Conservation (phyloP, 345 rosid species). For the Salix caprea region DNA sequence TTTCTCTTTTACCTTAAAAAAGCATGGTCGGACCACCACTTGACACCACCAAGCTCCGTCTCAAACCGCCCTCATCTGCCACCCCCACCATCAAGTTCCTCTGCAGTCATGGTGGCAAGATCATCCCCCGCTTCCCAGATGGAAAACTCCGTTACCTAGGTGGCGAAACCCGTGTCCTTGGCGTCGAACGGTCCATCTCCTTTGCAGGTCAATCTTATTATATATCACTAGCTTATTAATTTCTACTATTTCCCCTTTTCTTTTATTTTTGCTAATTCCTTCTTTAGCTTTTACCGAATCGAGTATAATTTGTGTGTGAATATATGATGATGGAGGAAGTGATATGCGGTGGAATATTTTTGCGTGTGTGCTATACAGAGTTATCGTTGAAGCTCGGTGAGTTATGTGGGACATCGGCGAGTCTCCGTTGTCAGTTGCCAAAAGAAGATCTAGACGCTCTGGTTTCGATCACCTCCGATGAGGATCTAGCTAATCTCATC, state of each 20-base stretch:
- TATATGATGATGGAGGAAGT: not conserved
- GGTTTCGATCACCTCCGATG: slow-evolving; percentile 72
- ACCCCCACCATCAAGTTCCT: slow-evolving; percentile 57
- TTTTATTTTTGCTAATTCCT: not conserved
- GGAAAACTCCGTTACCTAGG: slow-evolving; percentile 85
- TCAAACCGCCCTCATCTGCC: not conserved
- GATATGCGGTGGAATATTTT: not conserved
- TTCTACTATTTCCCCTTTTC: not conserved
- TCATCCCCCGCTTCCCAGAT: slow-evolving; percentile 77
- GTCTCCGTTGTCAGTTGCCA: slow-evolving; percentile 84
- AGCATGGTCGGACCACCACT: slow-evolving; percentile 41
- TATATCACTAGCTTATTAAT: not conserved
- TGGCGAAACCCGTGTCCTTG: slow-evolving; percentile 84
- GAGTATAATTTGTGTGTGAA: not conserved
- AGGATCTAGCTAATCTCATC: slow-evolving; percentile 76
- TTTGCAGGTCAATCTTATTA: slow-evolving; percentile 48
- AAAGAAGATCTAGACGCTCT: slow-evolving; percentile 84
- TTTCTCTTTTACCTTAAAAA: not conserved
- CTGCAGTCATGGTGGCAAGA: slow-evolving; percentile 86
- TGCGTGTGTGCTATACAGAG: slow-evolving; percentile 46
- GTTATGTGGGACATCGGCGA: slow-evolving; percentile 50
- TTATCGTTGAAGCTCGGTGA: slow-evolving; percentile 60
- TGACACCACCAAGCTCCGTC: slow-evolving; percentile 11
- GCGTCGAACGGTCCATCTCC: slow-evolving; percentile 65
- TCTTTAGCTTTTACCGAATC: not conserved